These are phyloP conservation scores for Irpex sp. DNA, from an alignment of 1,284 basidiomycete species.

Conservation along the genomic window DNA sequence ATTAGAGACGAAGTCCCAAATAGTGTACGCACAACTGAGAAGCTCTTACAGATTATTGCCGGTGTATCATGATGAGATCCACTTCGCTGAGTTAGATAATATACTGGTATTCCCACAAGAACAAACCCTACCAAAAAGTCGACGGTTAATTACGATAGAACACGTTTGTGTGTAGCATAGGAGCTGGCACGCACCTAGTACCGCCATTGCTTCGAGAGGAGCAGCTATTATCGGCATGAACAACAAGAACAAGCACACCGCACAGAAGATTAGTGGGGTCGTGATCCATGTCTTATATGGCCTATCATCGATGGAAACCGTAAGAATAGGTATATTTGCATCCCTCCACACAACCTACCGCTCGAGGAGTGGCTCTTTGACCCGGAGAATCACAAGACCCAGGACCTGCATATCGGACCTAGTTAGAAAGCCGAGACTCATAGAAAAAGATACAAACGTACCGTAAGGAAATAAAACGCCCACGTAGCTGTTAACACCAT, in stretches of 20 bases:
- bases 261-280: conserved; percentile 90
- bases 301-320: conserved; percentile 33
- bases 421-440: not conserved
- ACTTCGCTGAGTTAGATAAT: conserved; percentile 70
- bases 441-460: conserved; percentile 30
- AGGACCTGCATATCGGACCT: conserved; percentile 52
- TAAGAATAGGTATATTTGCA: not conserved
- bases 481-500: conserved; percentile 52
- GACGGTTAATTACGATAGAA: not conserved
- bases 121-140: conserved; percentile 50
- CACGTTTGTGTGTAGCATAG: not conserved
- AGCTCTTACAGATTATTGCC: conserved; percentile 43
- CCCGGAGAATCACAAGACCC: conserved; percentile 82
- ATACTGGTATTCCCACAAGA: conserved; percentile 77
- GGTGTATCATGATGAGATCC: conserved; percentile 35
- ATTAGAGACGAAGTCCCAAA: not conserved
- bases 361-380: conserved; percentile 89
- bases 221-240: conserved; percentile 96
- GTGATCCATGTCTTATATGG: conserved; percentile 91
- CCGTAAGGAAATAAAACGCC: conserved; percentile 91
- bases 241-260: conserved; percentile 87
- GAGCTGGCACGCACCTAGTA: conserved; percentile 59
- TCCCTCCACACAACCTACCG: conserved; percentile 40
- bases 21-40: not conserved
- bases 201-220: conserved; percentile 83